These are phyloP conservation scores for Paecilomyces dactylethromorphus DNA, from an alignment of 2,329 filamentous ascomycete genomes.

Conservation along the genomic window DNA sequence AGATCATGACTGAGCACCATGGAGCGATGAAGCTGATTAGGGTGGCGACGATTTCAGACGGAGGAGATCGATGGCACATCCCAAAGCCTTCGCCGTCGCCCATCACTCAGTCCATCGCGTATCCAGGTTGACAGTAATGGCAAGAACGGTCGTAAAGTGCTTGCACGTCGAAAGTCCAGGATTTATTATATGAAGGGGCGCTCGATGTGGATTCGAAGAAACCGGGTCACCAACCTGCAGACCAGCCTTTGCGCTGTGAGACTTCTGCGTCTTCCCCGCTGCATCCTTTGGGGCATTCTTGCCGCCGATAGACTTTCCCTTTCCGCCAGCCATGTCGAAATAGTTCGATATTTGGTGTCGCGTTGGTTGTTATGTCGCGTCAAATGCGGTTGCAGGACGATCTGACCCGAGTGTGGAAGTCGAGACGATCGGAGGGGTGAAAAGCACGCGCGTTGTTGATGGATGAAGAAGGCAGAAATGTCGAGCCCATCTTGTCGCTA, in stretches of 20 bases:
- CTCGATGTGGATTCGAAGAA: conserved; percentile 12
- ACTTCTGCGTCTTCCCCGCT: conserved; percentile 85
- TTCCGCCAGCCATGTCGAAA: conserved; percentile 69
- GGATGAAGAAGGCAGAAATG: conserved; percentile 37
- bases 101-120: background rate
- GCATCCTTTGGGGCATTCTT: conserved; percentile 82
- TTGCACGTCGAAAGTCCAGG: background rate
- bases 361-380: conserved; percentile 21
- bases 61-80: background rate
- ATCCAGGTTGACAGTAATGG: background rate
- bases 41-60: background rate
- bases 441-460: conserved; percentile 36
- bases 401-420: conserved; percentile 19
- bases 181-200: background rate
- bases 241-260: conserved; percentile 87
- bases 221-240: conserved; percentile 67
- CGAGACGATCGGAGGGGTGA: conserved; percentile 19
- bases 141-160: background rate
- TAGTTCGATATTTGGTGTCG: conserved; percentile 17
- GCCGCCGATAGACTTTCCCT: conserved; percentile 86
- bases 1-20: background rate
- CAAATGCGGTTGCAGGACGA: conserved; percentile 12
- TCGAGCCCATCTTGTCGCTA: conserved; percentile 30
- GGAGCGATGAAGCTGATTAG: background rate
- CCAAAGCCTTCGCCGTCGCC: background rate